These are phyloP conservation scores for Rhizopogon vinicolor DNA, from an alignment of 768 basidiomycete genomes.

Conservation along the genomic window DNA sequence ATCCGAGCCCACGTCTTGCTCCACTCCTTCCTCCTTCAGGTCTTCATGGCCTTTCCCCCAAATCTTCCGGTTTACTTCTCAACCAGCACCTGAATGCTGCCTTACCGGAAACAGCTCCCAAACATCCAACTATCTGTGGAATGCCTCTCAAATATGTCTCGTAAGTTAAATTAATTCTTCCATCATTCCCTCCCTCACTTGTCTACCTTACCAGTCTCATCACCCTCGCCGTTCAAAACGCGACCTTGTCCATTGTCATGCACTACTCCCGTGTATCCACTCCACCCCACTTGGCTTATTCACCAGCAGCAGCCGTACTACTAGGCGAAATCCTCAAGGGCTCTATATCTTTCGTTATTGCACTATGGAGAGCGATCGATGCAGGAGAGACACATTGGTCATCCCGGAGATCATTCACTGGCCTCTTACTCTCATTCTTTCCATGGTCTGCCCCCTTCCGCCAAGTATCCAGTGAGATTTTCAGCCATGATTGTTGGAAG, in stretches of 20 bases:
- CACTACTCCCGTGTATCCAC: conserved; percentile 95
- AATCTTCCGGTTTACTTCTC: conserved; percentile 30
- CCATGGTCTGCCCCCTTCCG: conserved; percentile 48
- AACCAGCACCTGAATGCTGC: conserved; percentile 31
- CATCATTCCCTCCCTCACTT: conserved; percentile 4
- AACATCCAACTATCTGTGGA: conserved; percentile 56
- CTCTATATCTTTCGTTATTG: conserved; percentile 85
- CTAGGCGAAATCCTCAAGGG: conserved; percentile 95
- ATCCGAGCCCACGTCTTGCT: conserved; percentile 38
- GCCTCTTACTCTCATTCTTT: conserved; percentile 31
- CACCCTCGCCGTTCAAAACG: conserved; percentile 92
- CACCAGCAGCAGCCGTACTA: conserved; percentile 90
- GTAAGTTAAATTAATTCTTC: conserved; percentile 37
- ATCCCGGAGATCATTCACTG: conserved; percentile 35
- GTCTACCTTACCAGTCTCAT: conserved; percentile 42
- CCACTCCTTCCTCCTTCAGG: conserved; percentile 49
- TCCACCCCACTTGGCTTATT: conserved; percentile 76
- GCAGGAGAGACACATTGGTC: conserved; percentile 35
- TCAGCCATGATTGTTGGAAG: conserved; percentile 95
- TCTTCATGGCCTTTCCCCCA: conserved; percentile 36
- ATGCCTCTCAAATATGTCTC: conserved; percentile 79
- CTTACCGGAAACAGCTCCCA: conserved; percentile 21
- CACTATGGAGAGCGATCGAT: conserved; percentile 50
- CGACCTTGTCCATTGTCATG: conserved; percentile 94
- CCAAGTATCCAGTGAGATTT: conserved; percentile 66